A percentile compares a stretch with the other conserved stretches of the same genome.
Conservation (phyloP, 2,329 filamentous ascomycete species). For the Alternaria brassicicola region DNA sequence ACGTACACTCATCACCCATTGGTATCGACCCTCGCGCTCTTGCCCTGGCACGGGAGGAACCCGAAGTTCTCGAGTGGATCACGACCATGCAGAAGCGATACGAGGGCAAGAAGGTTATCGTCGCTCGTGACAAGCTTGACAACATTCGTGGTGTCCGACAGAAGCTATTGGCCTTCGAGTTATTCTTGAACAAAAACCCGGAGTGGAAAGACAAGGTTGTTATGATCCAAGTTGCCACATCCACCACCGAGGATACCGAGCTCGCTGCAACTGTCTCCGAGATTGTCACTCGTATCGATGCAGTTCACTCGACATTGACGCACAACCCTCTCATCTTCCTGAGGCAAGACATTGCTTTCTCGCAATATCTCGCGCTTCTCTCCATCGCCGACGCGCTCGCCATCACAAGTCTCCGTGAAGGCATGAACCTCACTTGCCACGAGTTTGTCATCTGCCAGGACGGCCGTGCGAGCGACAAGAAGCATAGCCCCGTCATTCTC, state of each 20-base stretch:
- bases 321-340: slow-evolving; percentile 94
- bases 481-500: slow-evolving; percentile 85
- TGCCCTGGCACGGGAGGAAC: slow-evolving; percentile 70
- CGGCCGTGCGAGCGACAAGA: slow-evolving; percentile 72
- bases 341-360: slow-evolving; percentile 91
- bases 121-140: slow-evolving; percentile 92
- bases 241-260: slow-evolving; percentile 85
- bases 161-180: slow-evolving; percentile 88
- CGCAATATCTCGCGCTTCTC: slow-evolving; percentile 89
- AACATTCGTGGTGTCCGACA: slow-evolving; percentile 90
- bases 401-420: slow-evolving; percentile 93
- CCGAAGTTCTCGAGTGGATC: slow-evolving; percentile 79
- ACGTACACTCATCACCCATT: slow-evolving; percentile 83
- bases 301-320: slow-evolving; percentile 84
- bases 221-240: slow-evolving; percentile 91
- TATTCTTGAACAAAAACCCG: slow-evolving; percentile 93
- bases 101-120: slow-evolving; percentile 85
- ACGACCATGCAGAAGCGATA: slow-evolving; percentile 82
- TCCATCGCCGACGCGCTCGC: slow-evolving; percentile 90
- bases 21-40: slow-evolving; percentile 86
- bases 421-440: slow-evolving; percentile 96
- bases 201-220: slow-evolving; percentile 87
- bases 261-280: slow-evolving; percentile 88
- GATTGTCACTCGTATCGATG: slow-evolving; percentile 94
- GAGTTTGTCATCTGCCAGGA: slow-evolving; percentile 95